These are phyloP conservation scores for Phytophthora ramorum DNA, from an alignment of 352 stramenopile species.

Conservation along the genomic window DNA sequence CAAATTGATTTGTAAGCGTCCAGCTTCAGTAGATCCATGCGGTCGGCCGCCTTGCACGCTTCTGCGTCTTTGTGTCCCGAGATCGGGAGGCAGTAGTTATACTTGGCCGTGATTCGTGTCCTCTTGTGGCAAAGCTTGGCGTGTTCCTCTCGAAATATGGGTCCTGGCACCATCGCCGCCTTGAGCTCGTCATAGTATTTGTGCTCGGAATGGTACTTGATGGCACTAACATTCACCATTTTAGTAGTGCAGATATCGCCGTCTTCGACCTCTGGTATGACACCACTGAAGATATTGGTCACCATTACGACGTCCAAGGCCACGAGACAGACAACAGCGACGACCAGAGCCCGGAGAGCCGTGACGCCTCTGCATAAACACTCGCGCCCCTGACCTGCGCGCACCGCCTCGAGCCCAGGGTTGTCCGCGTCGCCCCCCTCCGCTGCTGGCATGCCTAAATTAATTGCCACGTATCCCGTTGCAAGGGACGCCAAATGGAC, in stretches of 20 bases:
- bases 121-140: conserved; percentile 18
- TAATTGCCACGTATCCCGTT: not conserved
- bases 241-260: conserved; percentile 3
- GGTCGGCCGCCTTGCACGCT: conserved; percentile 47
- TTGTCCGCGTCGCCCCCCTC: not conserved
- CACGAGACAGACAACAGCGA: conserved; percentile 10
- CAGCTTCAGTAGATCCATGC: conserved; percentile 44
- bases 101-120: not conserved
- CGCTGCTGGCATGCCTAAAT: not conserved
- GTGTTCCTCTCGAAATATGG: conserved; percentile 33
- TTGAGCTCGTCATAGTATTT: conserved; percentile 13
- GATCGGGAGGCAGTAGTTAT: conserved; percentile 52
- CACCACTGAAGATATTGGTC: conserved; percentile 7
- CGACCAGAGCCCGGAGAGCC: not conserved
- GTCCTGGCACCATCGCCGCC: conserved; percentile 5
- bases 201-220: conserved; percentile 13
- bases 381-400: not conserved
- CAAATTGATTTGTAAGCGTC: conserved; percentile 36
- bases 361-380: not conserved
- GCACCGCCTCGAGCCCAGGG: not conserved
- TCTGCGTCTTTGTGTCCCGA: conserved; percentile 42
- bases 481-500: not conserved
- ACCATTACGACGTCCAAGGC: conserved; percentile 14
- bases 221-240: not conserved
- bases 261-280: not conserved